phyloP scores from a whole-genome alignment of 345 rosid species.

The Sisymbrium altissimum region DNA sequence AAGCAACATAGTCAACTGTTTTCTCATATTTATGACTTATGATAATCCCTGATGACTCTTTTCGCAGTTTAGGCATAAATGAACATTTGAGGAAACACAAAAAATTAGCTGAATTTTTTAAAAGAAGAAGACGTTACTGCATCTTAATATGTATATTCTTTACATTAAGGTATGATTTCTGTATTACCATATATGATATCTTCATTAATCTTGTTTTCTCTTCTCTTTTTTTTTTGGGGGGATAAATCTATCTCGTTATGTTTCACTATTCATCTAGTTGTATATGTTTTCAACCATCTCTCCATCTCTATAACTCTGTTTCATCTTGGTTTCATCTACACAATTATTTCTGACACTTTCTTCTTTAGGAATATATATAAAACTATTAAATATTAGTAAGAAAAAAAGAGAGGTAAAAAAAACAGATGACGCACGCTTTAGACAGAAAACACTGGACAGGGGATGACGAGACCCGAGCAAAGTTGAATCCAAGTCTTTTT shows the following conservation, averaged over 20 bases:
- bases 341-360: conserved; percentile 11
- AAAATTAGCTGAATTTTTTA: too few species aligned
- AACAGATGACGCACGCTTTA: background rate
- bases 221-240: too few species aligned
- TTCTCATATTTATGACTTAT: too few species aligned
- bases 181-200: too few species aligned
- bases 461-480: conserved; percentile 22
- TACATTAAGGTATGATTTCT: too few species aligned
- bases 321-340: conserved; percentile 1
- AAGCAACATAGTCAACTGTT: too few species aligned
- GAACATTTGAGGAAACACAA: too few species aligned
- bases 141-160: background rate
- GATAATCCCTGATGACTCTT: too few species aligned
- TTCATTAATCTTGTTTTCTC: too few species aligned
- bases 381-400: background rate
- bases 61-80: too few species aligned
- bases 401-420: background rate
- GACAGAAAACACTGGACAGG: background rate
- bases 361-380: background rate
- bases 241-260: too few species aligned
- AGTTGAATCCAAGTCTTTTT: background rate
- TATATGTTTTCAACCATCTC: background rate
- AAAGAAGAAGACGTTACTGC: too few species aligned
- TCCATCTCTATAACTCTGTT: background rate
- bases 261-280: background rate